Percentiles rank a stretch among this genome's conserved stretches.
These are phyloP conservation scores for Lumnitzera littorea DNA, from an alignment of 345 rosid species.

Conservation along the genomic window DNA sequence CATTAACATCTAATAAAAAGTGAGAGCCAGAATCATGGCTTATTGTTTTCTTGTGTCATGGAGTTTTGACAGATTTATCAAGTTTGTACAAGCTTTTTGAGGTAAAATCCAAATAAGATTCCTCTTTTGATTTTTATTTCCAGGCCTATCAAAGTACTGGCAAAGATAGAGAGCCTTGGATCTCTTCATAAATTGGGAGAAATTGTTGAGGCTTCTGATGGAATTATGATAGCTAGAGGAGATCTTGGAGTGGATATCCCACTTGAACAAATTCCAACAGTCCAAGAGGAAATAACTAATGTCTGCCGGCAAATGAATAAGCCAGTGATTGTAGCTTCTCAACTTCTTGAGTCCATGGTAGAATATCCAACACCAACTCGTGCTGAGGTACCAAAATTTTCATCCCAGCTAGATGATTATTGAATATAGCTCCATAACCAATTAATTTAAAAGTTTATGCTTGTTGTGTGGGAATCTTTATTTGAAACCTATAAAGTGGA, in stretches of 20 bases:
- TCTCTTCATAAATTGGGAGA: conserved; percentile 53
- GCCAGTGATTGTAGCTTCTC: conserved; percentile 74
- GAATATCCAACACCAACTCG: conserved; percentile 79
- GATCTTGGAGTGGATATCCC: conserved; percentile 78
- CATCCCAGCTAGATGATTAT: no score
- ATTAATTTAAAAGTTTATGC: no score
- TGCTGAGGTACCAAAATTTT: conserved; percentile 41
- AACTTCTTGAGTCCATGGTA: conserved; percentile 74
- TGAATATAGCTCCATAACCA: no score
- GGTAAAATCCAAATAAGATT: background rate
- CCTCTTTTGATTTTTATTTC: background rate
- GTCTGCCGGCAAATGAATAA: conserved; percentile 55
- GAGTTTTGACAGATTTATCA: no score
- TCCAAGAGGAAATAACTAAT: conserved; percentile 44
- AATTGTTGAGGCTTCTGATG: conserved; percentile 61
- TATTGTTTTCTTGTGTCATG: no score
- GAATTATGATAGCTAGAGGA: conserved; percentile 72
- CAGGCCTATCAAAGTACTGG: conserved; percentile 54
- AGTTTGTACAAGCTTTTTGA: no score
- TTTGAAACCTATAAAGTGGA: no score
- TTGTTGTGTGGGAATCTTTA: no score
- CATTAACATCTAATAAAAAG: background rate
- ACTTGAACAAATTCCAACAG: conserved; percentile 62
- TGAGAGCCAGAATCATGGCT: background rate
- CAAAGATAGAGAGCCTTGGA: conserved; percentile 66